A percentile compares a stretch with the other conserved stretches of the same genome.
Conservation (phyloP, 2,329 filamentous ascomycete species). For the Pyrenochaeta sp. region DNA sequence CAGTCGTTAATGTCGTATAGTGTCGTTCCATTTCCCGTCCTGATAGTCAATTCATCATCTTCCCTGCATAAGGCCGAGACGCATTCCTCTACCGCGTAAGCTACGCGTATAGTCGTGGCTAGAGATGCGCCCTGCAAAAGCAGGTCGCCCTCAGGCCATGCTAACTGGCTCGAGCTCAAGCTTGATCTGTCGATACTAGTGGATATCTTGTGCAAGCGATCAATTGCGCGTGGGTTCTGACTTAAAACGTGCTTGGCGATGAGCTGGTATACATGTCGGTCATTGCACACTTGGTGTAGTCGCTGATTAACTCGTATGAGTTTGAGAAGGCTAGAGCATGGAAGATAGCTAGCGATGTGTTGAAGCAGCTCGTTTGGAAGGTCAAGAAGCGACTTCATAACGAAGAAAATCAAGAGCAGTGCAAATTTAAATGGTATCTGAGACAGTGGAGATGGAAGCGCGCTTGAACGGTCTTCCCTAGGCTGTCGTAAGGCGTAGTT, state of each 20-base stretch:
- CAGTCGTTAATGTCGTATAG: slow-evolving; percentile 20
- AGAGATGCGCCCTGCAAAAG: slow-evolving; percentile 11
- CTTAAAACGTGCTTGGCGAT: slow-evolving; percentile 17
- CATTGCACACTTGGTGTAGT: slow-evolving; percentile 22
- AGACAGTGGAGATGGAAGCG: no score
- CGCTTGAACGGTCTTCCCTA: no score
- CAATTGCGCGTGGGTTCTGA: slow-evolving; percentile 1
- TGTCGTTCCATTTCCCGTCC: neutral
- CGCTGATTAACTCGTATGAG: slow-evolving; percentile 21
- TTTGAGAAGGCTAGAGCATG: slow-evolving; percentile 25
- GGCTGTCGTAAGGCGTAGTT: neutral
- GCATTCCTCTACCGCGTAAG: slow-evolving; percentile 24
- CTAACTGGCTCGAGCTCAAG: slow-evolving; percentile 9
- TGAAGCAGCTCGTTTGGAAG: slow-evolving; percentile 34
- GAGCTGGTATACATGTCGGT: slow-evolving; percentile 25
- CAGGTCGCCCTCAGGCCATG: slow-evolving; percentile 18
- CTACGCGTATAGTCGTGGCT: slow-evolving; percentile 20
- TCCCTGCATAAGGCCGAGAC: neutral
- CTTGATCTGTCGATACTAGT: slow-evolving; percentile 1
- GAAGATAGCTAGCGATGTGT: slow-evolving; percentile 24
- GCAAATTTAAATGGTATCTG: neutral
- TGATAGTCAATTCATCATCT: slow-evolving; percentile 3
- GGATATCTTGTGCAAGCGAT: slow-evolving; percentile 1
- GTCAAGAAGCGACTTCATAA: neutral
- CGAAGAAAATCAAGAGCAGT: neutral